These are phyloP conservation scores for Phaeotremella fagi DNA, from an alignment of 768 basidiomycete species.

Conservation along the genomic window DNA sequence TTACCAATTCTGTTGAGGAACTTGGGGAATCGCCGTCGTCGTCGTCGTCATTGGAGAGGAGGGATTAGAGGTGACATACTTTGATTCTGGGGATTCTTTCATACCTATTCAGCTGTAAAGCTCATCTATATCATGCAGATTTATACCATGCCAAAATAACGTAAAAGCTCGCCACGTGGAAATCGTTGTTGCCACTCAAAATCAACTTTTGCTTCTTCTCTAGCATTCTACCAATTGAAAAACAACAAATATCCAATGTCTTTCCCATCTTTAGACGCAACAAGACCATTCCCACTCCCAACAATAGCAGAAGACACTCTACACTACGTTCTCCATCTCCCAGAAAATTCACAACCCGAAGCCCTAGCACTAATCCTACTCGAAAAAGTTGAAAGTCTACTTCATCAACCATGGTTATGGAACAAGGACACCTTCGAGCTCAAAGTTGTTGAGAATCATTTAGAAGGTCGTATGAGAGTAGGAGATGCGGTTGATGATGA, in stretches of 20 bases:
- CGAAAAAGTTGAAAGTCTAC: slow-evolving; percentile 57
- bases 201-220: too few relatives aligned
- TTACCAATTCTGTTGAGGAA: slow-evolving; percentile 10
- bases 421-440: slow-evolving; percentile 48
- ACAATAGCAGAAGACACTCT: slow-evolving; percentile 82
- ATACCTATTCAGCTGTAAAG: not conserved
- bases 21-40: slow-evolving; percentile 1
- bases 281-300: slow-evolving; percentile 55
- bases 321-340: slow-evolving; percentile 65
- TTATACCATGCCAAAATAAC: not conserved
- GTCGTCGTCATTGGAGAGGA: not conserved
- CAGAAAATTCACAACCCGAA: slow-evolving; percentile 48
- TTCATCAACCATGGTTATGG: slow-evolving; percentile 46
- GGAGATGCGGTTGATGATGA: slow-evolving; percentile 98
- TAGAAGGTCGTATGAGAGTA: slow-evolving; percentile 82
- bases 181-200: too few relatives aligned
- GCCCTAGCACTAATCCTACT: slow-evolving; percentile 67
- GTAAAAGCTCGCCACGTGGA: too few relatives aligned
- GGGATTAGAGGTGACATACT: too few relatives aligned
- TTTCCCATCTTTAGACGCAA: slow-evolving; percentile 19
- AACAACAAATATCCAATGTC: not conserved
- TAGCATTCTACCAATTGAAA: not conserved
- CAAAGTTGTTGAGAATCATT: slow-evolving; percentile 20
- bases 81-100: too few relatives aligned
- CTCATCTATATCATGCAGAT: not conserved